Base-by-base conservation (phyloP, 164 flowering plant genomes). In the Annona cherimola region DNA sequence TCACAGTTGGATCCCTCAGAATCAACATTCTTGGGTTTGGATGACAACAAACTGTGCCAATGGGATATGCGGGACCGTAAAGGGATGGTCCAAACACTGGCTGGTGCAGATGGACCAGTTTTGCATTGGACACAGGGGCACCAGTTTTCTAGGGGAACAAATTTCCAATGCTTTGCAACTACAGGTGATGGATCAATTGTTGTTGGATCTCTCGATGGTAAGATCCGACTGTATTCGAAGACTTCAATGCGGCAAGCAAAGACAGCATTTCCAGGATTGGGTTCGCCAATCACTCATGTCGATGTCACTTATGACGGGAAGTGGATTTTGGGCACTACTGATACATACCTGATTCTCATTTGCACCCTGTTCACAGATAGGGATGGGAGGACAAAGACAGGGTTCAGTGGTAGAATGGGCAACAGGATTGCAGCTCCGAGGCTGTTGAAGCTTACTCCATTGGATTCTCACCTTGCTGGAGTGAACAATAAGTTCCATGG, bases 241-340 rank as follows among this genome's bases (percentile, higher is more conserved):
- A 87, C 76, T 72, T 87, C 99, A 0, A 96, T 96, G 97, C 84
- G 99, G 73, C 87, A 81, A 80, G 99, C 99, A 40, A 96, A 96
- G 78, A 96, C 99, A 40, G 98, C 99, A 54, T 93, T 96, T 71
- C 99, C 99, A 1, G 98, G 99, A 40, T 94, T 96, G 75, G 99
- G 99, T 26, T 89, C 95, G 1, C 97, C 98, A 2, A 86, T 96
- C 43, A 93, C 95, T 69, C 93, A 94, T 78, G 98, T 96, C 50
- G 99, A 96, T 83, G 98, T 90, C 57, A 96, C 99, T 19, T 96
- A 77, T 86, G 99, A 96, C 78, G 99, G 99, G 66, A 96, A 88
- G 79, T 96, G 99, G 99, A 86, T 96, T 70, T 75, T 96, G 87
- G 99, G 95, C 40, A 94, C 98, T 1, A 92, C 98, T 4, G 94